phyloP scores from a whole-genome alignment of 1,139 yeast genomes.

The Pichia norvegensis region DNA sequence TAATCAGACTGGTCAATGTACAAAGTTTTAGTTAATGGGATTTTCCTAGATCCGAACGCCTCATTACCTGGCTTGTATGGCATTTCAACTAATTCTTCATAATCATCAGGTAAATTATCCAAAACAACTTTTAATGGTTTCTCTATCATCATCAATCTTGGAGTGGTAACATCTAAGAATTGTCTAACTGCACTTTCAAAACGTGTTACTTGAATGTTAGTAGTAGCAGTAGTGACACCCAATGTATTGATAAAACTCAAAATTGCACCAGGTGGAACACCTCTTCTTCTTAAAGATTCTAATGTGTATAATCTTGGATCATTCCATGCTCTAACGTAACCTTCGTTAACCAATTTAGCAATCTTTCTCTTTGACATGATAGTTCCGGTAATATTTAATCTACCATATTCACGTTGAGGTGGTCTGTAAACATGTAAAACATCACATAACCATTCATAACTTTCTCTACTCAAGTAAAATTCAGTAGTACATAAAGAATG shows the following conservation, averaged over 20 bases:
- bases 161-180: constrained; percentile 84
- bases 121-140: constrained; percentile 80
- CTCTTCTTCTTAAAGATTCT: constrained; percentile 93
- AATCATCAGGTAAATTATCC: constrained; percentile 75
- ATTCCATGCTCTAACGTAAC: constrained; percentile 91
- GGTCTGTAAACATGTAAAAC: constrained; percentile 93
- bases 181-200: constrained; percentile 86
- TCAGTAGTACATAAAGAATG: constrained; percentile 96
- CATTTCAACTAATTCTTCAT: constrained; percentile 58
- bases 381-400: constrained; percentile 91
- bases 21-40: constrained; percentile 68
- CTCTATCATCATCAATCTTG: constrained; percentile 88
- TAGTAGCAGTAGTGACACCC: constrained; percentile 91
- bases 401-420: constrained; percentile 97
- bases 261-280: constrained; percentile 99
- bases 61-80: constrained; percentile 87
- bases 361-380: constrained; percentile 92
- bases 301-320: constrained; percentile 95
- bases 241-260: constrained; percentile 86
- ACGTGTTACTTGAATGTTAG: constrained; percentile 83
- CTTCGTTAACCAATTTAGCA: constrained; percentile 78
- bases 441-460: constrained; percentile 98
- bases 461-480: constrained; percentile 83
- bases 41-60: constrained; percentile 61
- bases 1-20: constrained; percentile 86